Percentiles rank a stretch among this genome's conserved stretches.
Conservation (phyloP, 148 eudicot species). For the Tetragonia tetragonoides region DNA sequence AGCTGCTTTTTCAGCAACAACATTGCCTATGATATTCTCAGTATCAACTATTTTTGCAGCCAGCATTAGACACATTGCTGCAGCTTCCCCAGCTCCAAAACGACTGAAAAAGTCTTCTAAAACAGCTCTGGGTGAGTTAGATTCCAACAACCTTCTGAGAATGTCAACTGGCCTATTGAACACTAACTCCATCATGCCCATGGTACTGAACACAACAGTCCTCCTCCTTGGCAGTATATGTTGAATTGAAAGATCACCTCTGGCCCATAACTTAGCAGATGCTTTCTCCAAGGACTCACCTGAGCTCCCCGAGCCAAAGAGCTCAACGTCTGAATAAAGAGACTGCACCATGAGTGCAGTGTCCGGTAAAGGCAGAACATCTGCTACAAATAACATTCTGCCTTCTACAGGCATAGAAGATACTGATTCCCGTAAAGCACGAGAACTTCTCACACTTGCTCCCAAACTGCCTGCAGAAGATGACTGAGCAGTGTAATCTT, state of each 20-base stretch:
- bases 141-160: conserved; percentile 84
- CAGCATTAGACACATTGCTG: conserved; percentile 91
- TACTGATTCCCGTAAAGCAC: conserved; percentile 85
- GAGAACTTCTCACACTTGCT: conserved; percentile 58
- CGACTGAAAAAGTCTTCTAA: conserved; percentile 93
- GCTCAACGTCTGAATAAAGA: conserved; percentile 75
- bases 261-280: conserved; percentile 78
- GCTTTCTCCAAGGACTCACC: conserved; percentile 70
- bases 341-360: conserved; percentile 76
- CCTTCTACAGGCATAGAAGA: conserved; percentile 93
- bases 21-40: conserved; percentile 69
- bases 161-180: conserved; percentile 95
- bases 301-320: conserved; percentile 52
- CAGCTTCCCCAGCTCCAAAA: conserved; percentile 93
- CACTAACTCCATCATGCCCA: conserved; percentile 99
- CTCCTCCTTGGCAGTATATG: conserved; percentile 93
- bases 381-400: conserved; percentile 90
- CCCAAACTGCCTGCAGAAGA: conserved; percentile 61
- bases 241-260: conserved; percentile 91
- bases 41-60: conserved; percentile 73
- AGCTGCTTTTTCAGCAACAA: conserved; percentile 90
- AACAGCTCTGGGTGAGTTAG: conserved; percentile 74
- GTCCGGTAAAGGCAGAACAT: conserved; percentile 75
- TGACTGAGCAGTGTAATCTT: conserved; percentile 73
- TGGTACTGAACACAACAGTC: conserved; percentile 85